These are phyloP conservation scores for Hebeloma cylindrosporum DNA, from an alignment of 768 basidiomycete genomes.

Conservation along the genomic window DNA sequence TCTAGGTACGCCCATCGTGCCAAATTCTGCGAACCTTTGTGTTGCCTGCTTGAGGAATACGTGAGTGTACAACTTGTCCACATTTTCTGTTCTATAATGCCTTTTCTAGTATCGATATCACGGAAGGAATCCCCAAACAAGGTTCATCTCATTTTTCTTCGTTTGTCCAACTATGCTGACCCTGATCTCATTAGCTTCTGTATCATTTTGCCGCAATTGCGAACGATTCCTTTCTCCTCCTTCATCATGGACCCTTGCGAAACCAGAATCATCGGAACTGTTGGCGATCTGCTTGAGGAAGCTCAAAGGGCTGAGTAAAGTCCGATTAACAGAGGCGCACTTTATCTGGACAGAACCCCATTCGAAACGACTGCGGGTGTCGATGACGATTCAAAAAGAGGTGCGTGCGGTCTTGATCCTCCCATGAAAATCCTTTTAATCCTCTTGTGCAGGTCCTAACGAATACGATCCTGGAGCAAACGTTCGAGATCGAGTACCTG, in stretches of 20 bases:
- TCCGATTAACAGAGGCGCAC: conserved; percentile 95
- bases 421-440: background rate
- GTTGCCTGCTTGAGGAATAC: conserved; percentile 87
- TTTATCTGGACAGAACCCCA: conserved; percentile 99
- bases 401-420: conserved; percentile 34
- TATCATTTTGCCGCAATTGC: conserved; percentile 94
- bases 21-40: conserved; percentile 91
- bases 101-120: conserved; percentile 85
- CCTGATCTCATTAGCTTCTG: conserved; percentile 52
- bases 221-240: conserved; percentile 95
- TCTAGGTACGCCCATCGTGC: conserved; percentile 80
- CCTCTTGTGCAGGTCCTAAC: conserved; percentile 68
- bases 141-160: conserved; percentile 40
- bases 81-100: conserved; percentile 1
- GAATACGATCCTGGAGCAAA: conserved; percentile 94
- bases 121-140: conserved; percentile 96
- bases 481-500: conserved; percentile 95
- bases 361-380: conserved; percentile 88
- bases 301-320: conserved; percentile 90
- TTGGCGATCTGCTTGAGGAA: conserved; percentile 94
- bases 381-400: conserved; percentile 98
- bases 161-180: background rate
- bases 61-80: conserved; percentile 39
- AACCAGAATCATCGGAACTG: conserved; percentile 90
- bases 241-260: conserved; percentile 78